These are phyloP conservation scores for Centella asiatica DNA, from an alignment of 129 eudicot species.

Conservation along the genomic window DNA sequence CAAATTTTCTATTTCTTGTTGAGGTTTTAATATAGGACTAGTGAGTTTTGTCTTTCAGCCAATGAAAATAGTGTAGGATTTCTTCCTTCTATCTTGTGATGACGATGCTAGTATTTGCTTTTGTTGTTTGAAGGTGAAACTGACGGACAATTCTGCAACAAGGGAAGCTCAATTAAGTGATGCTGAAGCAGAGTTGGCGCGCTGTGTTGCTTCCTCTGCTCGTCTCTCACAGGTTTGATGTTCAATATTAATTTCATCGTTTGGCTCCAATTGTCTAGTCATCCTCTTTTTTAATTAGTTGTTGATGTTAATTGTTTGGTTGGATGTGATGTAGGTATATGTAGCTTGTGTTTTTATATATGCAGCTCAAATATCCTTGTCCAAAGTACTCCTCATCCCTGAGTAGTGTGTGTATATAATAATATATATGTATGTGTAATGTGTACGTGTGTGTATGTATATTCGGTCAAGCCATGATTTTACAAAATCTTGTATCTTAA, in stretches of 20 bases:
- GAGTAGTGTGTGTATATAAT: too few species aligned
- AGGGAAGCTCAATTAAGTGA: constrained; percentile 68
- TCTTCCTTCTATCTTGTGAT: not conserved
- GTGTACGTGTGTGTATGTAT: too few species aligned
- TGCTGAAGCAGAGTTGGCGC: constrained; percentile 69
- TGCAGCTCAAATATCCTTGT: too few species aligned
- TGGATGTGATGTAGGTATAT: not conserved
- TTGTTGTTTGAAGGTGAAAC: constrained; percentile 36
- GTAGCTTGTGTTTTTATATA: too few species aligned
- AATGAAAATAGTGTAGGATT: too few species aligned
- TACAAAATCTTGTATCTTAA: too few species aligned
- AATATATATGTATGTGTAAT: too few species aligned
- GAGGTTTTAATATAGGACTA: too few species aligned
- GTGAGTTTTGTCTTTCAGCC: too few species aligned
- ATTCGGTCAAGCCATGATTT: too few species aligned
- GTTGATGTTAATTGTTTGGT: not conserved
- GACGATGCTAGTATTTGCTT: not conserved
- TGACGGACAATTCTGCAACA: constrained; percentile 57
- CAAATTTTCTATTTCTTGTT: too few species aligned
- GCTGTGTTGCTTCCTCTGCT: constrained; percentile 35
- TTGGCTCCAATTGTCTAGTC: not conserved
- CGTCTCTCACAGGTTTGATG: constrained; percentile 49
- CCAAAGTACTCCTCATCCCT: too few species aligned
- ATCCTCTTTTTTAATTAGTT: not conserved
- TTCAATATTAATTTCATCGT: not conserved